phyloP scores from a whole-genome alignment of 225 moss, liverwort and hornwort genomes.

The Thuidium tamariscinum region DNA sequence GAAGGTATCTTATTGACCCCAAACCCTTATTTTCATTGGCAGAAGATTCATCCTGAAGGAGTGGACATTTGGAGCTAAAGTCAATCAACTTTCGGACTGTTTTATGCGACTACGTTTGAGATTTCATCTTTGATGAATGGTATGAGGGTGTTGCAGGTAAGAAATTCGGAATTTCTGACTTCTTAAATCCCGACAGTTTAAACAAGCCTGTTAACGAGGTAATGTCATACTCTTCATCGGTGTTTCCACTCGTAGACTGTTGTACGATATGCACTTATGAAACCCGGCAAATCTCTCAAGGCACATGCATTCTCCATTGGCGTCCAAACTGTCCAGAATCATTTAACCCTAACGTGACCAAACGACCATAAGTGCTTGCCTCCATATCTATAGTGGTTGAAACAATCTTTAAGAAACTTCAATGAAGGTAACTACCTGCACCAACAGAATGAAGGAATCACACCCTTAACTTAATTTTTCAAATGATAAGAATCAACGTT shows the following conservation, averaged over 20 bases:
- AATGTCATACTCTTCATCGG: background rate
- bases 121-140: background rate
- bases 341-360: background rate
- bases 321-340: background rate
- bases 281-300: background rate
- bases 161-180: slow-evolving; percentile 68
- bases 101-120: background rate
- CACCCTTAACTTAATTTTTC: background rate
- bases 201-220: slow-evolving; percentile 68
- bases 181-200: slow-evolving; percentile 48
- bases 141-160: slow-evolving; percentile 34
- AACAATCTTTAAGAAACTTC: background rate
- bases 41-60: background rate
- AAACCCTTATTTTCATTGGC: background rate
- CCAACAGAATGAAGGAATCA: background rate
- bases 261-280: background rate
- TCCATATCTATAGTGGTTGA: background rate
- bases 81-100: background rate
- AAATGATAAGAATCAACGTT: background rate
- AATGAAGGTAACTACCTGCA: background rate
- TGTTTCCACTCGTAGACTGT: background rate
- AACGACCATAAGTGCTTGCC: background rate
- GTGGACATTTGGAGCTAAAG: background rate
- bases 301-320: background rate
- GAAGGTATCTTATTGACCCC: slow-evolving; percentile 27